Evolutionary conservation across 208 protist species (phyloP), one percentile per base, ranked within the genome.

Genomic region (Jaenimonas drosophilae): DNA sequence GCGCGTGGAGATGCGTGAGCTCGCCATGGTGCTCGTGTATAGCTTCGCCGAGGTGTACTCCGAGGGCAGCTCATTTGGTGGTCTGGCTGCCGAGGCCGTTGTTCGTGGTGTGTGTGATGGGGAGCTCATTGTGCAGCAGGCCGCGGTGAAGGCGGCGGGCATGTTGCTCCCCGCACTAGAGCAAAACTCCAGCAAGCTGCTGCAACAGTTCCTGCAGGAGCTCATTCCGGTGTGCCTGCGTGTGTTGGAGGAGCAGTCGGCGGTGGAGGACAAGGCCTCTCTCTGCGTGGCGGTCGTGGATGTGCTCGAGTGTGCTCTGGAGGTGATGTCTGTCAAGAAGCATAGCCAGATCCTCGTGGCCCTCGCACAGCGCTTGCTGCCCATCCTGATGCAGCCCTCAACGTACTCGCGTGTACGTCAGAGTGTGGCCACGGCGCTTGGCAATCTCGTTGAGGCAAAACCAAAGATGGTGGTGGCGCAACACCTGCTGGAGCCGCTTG

Each of bases 1-100:
- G 4, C 59, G 73, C 5, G 51, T 56, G 19, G 82, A 86, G 43
- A 67, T 84, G 73, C 79, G 86, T 4, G 86, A 91, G 67, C 49
- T 94, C 24, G 59, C 81, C 42, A 94, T 94, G 75, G 64, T 88
- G 39, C 49, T 94, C 32, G 65, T 86, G 16, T 78, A 86, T 67
- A 76, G 76, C 56, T 59, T 83, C 34, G 67, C 74, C 20, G 78
- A 88, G 57, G 73, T 85, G 27, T 67, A 86, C 26, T 43, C 58
- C 3, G 67, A 75, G 33, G 38, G 60, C 39, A 54, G 57, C 14
- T 50, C 51, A 2, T 41, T 70, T 1, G 58, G 43, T 28, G 46
- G 45, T 9, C 39, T 72, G 20, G 62, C 74, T 5, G 62, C 58
- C 0, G 66, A 85, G 58, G 67, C 76, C 12, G 75, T 94, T 7